Percentiles rank a stretch among this genome's conserved stretches.
These are phyloP conservation scores for Sugiyamaella xylanicola DNA, from an alignment of 1,139 yeast species.

Conservation along the genomic window DNA sequence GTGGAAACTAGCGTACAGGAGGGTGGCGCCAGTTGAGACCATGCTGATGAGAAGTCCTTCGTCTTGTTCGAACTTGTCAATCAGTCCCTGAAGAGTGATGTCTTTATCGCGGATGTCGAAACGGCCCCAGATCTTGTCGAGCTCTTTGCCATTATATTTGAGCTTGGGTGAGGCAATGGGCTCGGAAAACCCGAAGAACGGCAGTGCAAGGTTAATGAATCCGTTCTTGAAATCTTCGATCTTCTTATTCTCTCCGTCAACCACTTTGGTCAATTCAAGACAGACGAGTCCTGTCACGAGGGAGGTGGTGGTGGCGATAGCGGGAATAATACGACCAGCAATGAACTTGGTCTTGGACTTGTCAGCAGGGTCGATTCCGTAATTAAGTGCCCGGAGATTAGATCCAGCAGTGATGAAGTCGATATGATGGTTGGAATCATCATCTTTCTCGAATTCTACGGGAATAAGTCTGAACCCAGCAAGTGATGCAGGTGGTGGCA, in stretches of 20 bases:
- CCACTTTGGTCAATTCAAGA: slow-evolving; percentile 88
- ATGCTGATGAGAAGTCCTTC: slow-evolving; percentile 87
- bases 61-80: slow-evolving; percentile 73
- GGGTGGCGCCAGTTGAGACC: slow-evolving; percentile 89
- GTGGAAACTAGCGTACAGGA: slow-evolving; percentile 89
- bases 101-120: slow-evolving; percentile 73
- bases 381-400: slow-evolving; percentile 91
- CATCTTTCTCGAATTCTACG: slow-evolving; percentile 96
- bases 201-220: slow-evolving; percentile 88
- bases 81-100: slow-evolving; percentile 70
- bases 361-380: slow-evolving; percentile 64
- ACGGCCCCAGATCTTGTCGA: slow-evolving; percentile 95
- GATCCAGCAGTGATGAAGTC: slow-evolving; percentile 97
- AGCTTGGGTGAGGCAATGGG: slow-evolving; percentile 86
- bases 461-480: slow-evolving; percentile 87
- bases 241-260: slow-evolving; percentile 62
- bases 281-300: slow-evolving; percentile 93
- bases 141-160: slow-evolving; percentile 72
- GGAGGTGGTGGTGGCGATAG: slow-evolving; percentile 98
- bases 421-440: slow-evolving; percentile 93
- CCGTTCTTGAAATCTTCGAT: slow-evolving; percentile 94
- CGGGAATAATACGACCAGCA: slow-evolving; percentile 92
- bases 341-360: slow-evolving; percentile 74
- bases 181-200: slow-evolving; percentile 95
- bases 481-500: slow-evolving; percentile 86